A percentile compares a stretch with the other conserved stretches of the same genome.
These are phyloP conservation scores for Kockovaella imperatae DNA, from an alignment of 768 basidiomycete genomes.

Conservation along the genomic window DNA sequence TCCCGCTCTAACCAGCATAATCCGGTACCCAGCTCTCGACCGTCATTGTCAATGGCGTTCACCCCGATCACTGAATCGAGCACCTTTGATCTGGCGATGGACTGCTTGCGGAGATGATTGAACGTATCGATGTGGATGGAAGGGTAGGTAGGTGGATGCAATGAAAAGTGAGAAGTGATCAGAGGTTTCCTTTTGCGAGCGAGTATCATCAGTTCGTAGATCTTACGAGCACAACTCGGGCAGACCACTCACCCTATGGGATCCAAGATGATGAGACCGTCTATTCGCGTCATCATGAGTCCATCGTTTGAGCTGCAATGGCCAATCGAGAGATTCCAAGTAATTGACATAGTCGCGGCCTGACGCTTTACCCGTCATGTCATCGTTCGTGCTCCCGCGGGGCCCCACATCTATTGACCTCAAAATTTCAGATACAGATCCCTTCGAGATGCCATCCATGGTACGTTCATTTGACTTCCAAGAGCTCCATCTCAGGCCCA, in stretches of 20 bases:
- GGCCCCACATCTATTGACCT: no score
- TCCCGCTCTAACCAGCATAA: conserved; percentile 74
- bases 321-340: background rate
- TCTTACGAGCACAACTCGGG: background rate
- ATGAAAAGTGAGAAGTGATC: conserved; percentile 82
- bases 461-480: no score
- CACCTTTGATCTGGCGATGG: conserved; percentile 35
- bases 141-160: conserved; percentile 66
- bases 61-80: conserved; percentile 38
- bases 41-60: conserved; percentile 21
- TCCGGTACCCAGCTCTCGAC: conserved; percentile 47
- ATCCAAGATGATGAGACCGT: conserved; percentile 43
- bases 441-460: no score
- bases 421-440: no score
- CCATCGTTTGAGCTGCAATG: conserved; percentile 3
- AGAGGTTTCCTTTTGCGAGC: conserved; percentile 54
- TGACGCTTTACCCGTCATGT: no score
- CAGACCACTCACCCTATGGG: conserved; percentile 30
- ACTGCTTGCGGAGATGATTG: conserved; percentile 62
- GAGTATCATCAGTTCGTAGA: background rate
- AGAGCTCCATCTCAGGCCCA: no score
- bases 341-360: no score
- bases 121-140: conserved; percentile 78
- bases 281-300: conserved; percentile 41
- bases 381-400: no score